These are phyloP conservation scores for Lolium multiflorum DNA, from an alignment of 176 grass and related monocot species.

Conservation along the genomic window DNA sequence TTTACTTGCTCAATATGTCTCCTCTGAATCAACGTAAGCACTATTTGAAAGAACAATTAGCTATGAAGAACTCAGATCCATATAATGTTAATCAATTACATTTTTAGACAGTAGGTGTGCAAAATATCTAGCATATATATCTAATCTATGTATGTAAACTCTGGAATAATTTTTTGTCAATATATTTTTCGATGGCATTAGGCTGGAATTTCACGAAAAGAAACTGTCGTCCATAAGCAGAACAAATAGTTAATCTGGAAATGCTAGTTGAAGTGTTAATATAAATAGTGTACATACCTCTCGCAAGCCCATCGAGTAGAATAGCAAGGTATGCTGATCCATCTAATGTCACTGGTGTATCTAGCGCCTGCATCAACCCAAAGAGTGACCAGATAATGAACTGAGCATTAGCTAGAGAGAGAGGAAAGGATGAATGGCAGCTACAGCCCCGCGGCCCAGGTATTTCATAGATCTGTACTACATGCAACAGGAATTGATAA, in stretches of 20 bases:
- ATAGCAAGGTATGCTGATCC: constrained; percentile 56
- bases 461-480: not conserved
- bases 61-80: constrained; percentile 33
- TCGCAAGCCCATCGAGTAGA: constrained; percentile 66
- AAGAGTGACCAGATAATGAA: constrained; percentile 4
- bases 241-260: constrained; percentile 11
- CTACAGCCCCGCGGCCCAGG: not conserved
- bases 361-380: constrained; percentile 69
- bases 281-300: constrained; percentile 55
- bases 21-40: constrained; percentile 73
- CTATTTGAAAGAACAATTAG: constrained; percentile 56
- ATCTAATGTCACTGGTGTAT: constrained; percentile 57
- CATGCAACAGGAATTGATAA: not conserved
- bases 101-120: constrained; percentile 36
- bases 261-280: constrained; percentile 18
- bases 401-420: not conserved
- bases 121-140: constrained; percentile 40
- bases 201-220: constrained; percentile 11
- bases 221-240: not conserved
- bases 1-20: constrained; percentile 87
- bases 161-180: not conserved
- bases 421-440: not conserved
- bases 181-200: not conserved
- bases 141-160: constrained; percentile 19
- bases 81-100: constrained; percentile 7